Base-by-base conservation (phyloP, 257 asterid genomes). In the Oldenlandia corymbosa region DNA sequence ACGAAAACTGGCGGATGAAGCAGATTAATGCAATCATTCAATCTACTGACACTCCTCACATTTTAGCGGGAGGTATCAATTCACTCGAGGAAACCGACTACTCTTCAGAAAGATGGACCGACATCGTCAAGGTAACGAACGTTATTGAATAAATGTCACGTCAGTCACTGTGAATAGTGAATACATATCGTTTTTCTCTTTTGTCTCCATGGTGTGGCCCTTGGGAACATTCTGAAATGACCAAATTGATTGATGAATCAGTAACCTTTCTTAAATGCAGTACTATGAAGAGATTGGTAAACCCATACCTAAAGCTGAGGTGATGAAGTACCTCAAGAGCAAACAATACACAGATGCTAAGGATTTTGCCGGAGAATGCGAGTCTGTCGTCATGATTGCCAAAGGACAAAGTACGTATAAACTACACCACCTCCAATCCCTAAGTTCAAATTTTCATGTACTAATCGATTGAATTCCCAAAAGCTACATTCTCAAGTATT, bases 1-100 rank as follows among this genome's bases (percentile, higher is more conserved):
- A 92, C 41, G 99, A 92, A 69, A 82, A 77, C 61, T 92, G 99
- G 99, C 76, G 97, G 36, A 87, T 87, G 91, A 89, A 90, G 81
- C 99, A 92, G 78, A 79, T 92, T 26, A 81, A 89, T 55, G 79
- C 99, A 7, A 87, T 92, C 41, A 84, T 90, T 32, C 80, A 82
- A 58, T 85, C 96, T 11, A 64, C 84, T n/a, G 83, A 77, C 5
- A 79, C 64, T n/a, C 99, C 99, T 12, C 97, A 92, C 53, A 77
- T 90, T 42, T 81, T 92, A 73, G 99, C 95, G 7, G 99, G 99
- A 23, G 95, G 97, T 32, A 79, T 92, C 23, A 92, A 92, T 68
- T 82, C 99, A 5, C 88, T 92, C 0, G 97, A 92, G 46, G 85
- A 84, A 75, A 73, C 96, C 1, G 99, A 92, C 79, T 92, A 92